These are phyloP conservation scores for Flammula alnicola DNA, from an alignment of 1,284 basidiomycete species.

Conservation along the genomic window DNA sequence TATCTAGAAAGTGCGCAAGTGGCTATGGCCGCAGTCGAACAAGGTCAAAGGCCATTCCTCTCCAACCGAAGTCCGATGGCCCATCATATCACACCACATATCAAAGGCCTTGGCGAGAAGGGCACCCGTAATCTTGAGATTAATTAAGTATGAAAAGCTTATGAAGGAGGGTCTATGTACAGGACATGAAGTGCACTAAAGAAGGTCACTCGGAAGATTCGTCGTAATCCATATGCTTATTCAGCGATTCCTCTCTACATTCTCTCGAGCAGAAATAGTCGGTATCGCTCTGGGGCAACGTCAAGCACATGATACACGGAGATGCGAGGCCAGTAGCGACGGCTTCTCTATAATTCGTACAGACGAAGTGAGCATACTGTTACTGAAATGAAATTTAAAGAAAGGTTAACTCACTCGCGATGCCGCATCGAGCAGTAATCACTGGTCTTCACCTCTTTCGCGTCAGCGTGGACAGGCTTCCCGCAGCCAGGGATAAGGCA, in stretches of 20 bases:
- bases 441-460: constrained; percentile 45
- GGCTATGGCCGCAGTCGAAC: too few relatives aligned
- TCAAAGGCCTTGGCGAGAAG: too few relatives aligned
- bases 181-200: too few relatives aligned
- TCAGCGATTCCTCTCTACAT: constrained; percentile 54
- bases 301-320: constrained; percentile 58
- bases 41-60: too few relatives aligned
- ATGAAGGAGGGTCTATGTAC: too few relatives aligned
- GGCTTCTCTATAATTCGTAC: constrained; percentile 44
- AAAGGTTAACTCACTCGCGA: constrained; percentile 50
- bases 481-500: constrained; percentile 56
- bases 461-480: constrained; percentile 52
- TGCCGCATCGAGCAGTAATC: constrained; percentile 57
- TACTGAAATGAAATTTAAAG: constrained; percentile 2
- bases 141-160: too few relatives aligned
- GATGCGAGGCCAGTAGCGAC: constrained; percentile 47
- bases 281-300: constrained; percentile 50
- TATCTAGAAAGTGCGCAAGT: too few relatives aligned
- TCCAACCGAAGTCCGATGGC: too few relatives aligned
- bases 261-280: constrained; percentile 57
- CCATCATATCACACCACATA: too few relatives aligned
- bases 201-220: too few relatives aligned
- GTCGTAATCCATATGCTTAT: constrained; percentile 37
- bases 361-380: background rate
- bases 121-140: too few relatives aligned